phyloP scores from a whole-genome alignment of 352 stramenopile genomes.

The Pythium pectinolyticum region DNA sequence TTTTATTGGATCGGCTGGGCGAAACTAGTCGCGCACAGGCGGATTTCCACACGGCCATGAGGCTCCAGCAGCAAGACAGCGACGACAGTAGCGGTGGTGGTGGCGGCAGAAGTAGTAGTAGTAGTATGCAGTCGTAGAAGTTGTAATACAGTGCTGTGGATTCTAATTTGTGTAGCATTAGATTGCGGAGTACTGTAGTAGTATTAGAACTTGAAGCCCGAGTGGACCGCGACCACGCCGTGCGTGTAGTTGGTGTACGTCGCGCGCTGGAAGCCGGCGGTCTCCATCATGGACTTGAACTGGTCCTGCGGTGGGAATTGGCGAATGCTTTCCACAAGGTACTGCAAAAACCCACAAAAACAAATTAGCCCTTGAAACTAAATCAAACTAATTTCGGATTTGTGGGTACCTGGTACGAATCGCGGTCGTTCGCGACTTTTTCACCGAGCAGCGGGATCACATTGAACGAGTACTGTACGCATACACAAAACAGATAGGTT shows the following conservation, averaged over 20 bases:
- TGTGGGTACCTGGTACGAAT: conserved; percentile 92
- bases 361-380: conserved; percentile 1
- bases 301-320: conserved; percentile 98
- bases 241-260: conserved; percentile 97
- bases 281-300: conserved; percentile 93
- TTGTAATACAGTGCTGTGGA: too few species aligned
- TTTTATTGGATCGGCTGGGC: conserved; percentile 75
- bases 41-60: conserved; percentile 38
- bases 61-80: conserved; percentile 10
- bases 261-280: conserved; percentile 92
- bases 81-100: not conserved
- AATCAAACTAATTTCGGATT: not conserved
- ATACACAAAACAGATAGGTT: conserved; percentile 5
- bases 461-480: conserved; percentile 95
- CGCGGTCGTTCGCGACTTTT: conserved; percentile 94
- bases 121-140: too few species aligned
- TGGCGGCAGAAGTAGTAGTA: not conserved
- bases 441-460: conserved; percentile 96
- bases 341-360: conserved; percentile 45
- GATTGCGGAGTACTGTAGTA: too few species aligned
- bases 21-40: conserved; percentile 36
- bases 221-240: conserved; percentile 97
- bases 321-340: conserved; percentile 99
- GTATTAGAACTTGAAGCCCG: conserved; percentile 94
- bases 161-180: too few species aligned